Evolutionary conservation across 352 stramenopile species (phyloP), one percentile per base, ranked within the genome.

Genomic region (Pythium monospermum): DNA sequence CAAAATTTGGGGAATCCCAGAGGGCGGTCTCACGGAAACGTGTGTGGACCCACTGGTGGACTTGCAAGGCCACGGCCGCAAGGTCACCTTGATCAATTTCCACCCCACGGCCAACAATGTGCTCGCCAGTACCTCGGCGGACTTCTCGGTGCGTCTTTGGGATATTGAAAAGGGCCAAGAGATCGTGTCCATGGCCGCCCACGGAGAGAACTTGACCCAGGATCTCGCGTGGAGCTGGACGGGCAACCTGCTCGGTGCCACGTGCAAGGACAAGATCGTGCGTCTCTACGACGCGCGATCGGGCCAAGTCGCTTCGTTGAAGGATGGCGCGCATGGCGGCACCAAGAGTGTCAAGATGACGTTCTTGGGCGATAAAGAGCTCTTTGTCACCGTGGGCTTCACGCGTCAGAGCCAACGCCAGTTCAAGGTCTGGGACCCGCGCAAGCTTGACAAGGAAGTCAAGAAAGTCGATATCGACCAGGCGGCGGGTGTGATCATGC

Each of bases 191-290:
- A 92, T 98, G 75, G 56, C 72, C 31, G 64, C 80, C 33, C 66
- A 73, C 45, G 87, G 95, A 50, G 73, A 94, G 52, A 90, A 97
- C 63, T 61, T 99, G 40, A 96, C 98, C 61, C 96, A 99, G 65
- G 96, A 99, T 71, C 68, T 99, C 52, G 86, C 95, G 13, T 99
- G 96, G 97, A 98, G 97, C 81, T 97, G 91, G 71, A 95, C 91
- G 26, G 97, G 97, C 50, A 95, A 90, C 48, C 82, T 92, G 28
- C 96, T 98, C 47, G 95, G 88, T 8, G 96, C 91, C 7, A 94
- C 92, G 15, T 98, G 92, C 77, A 99, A 99, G 80, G 97, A 99
- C 82, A 99, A 99, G 74, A 77, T 94, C 19, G 81, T 99, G 33
- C 90, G 97, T 52, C 77, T 99, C 38, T 90, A 98, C 37, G 97